Base-by-base conservation (phyloP, 768 basidiomycete species). In the Suillus paluster region DNA sequence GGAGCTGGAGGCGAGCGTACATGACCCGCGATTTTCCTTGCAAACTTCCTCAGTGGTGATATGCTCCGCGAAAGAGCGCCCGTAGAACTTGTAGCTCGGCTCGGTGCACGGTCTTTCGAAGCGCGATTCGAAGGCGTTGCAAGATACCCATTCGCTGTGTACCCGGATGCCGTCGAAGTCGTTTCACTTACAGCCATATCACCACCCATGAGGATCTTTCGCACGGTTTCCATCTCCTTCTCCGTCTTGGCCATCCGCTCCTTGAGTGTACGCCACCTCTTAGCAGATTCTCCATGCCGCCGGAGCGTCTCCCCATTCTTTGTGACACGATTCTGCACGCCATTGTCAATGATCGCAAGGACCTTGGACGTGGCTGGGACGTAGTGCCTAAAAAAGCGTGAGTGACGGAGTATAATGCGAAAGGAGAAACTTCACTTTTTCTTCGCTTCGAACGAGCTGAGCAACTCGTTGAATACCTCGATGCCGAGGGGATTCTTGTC, bases 261-360 rank as follows among this genome's bases (percentile, higher is more conserved):
- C 64, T 84, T 84, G 38, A 97, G 79, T 66, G 83, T 87, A 63
- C 84, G 83, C 95, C 95, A 97, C 54, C 94, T 84, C 66, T 91
- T 87, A 21, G 89, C 90, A 64, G 94, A 94, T 69, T 97, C 96
- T 3, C 91, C 90, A 72, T 94, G 93, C 67, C 94, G 82, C 63
- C 96, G 84, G 54, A 99, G 77, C 38, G 94, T 94, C 78, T 98
- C 97, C 1, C 97, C 97, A 65, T 98, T 99, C 84, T 95, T 96
- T 23, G 96, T 98, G 6, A 95, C 90, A 59, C 96, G 87, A 65
- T 97, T 95, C 60, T 87, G 86, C 33, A 98, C 91, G 27, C 95
- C 95, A 75, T 94, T 97, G 73, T 95, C 94, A 68, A 99, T 91
- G 68, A 97, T 95, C 27, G 91, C 87, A 27, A 99, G 83, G 52